These are phyloP conservation scores for Nannochloris sp. DNA, from an alignment of 139 green algal genomes.

Conservation along the genomic window DNA sequence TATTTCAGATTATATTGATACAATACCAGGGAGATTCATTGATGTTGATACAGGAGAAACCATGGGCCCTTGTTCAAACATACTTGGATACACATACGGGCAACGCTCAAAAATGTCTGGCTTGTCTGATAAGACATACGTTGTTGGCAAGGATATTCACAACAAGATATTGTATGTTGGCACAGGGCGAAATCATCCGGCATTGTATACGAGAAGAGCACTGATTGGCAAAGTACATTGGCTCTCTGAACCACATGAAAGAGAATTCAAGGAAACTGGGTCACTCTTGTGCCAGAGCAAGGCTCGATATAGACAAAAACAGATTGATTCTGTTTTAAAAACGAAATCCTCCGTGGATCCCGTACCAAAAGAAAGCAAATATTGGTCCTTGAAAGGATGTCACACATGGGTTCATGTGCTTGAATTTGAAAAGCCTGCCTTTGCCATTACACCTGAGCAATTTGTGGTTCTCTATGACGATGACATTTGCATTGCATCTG, in stretches of 20 bases:
- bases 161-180: slow-evolving; percentile 41
- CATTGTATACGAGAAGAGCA: slow-evolving; percentile 37
- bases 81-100: slow-evolving; percentile 58
- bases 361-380: slow-evolving; percentile 11
- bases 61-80: slow-evolving; percentile 44
- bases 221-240: slow-evolving; percentile 41
- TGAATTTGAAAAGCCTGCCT: slow-evolving; percentile 31
- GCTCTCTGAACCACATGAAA: slow-evolving; percentile 29
- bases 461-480: slow-evolving; percentile 67
- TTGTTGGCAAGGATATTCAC: slow-evolving; percentile 62
- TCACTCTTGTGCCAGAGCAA: slow-evolving; percentile 36
- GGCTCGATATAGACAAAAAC: slow-evolving; percentile 42
- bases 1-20: slow-evolving; percentile 51
- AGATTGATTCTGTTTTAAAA: slow-evolving; percentile 17
- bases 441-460: slow-evolving; percentile 60
- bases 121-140: slow-evolving; percentile 35
- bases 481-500: slow-evolving; percentile 53
- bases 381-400: neutral
- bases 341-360: neutral
- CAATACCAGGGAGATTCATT: slow-evolving; percentile 41
- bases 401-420: slow-evolving; percentile 15
- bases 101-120: slow-evolving; percentile 63
- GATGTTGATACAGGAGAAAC: slow-evolving; percentile 30
- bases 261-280: neutral
- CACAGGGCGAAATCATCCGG: slow-evolving; percentile 43